Conservation (phyloP, 2,329 filamentous ascomycete species). For the Calonectria pseudoturangicola region DNA sequence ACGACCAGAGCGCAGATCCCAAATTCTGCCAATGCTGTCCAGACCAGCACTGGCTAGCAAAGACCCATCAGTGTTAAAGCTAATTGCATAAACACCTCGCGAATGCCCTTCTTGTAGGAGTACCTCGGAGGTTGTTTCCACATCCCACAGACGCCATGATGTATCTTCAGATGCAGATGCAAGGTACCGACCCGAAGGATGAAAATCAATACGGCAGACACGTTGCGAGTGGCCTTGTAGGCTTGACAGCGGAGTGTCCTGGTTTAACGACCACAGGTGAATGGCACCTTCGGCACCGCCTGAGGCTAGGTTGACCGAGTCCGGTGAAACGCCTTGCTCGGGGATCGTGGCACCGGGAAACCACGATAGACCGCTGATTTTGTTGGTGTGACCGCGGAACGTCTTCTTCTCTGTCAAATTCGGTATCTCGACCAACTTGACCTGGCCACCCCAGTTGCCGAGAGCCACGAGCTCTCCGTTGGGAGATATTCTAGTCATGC, state of each 20-base stretch:
- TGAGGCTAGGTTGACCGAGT: constrained; percentile 89
- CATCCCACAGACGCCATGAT: constrained; percentile 97
- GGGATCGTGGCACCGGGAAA: constrained; percentile 87
- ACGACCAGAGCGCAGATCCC: constrained; percentile 93
- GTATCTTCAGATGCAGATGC: constrained; percentile 97
- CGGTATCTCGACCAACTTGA: constrained; percentile 90
- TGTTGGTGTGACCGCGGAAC: constrained; percentile 89
- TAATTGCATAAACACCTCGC: constrained; percentile 91
- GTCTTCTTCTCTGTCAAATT: constrained; percentile 85
- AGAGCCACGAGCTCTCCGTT: constrained; percentile 89
- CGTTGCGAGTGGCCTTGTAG: constrained; percentile 89
- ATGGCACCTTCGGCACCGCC: constrained; percentile 92
- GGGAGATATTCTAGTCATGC: constrained; percentile 93
- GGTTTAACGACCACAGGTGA: constrained; percentile 90
- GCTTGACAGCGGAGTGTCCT: constrained; percentile 89
- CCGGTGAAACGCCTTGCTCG: constrained; percentile 80
- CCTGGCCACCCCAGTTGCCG: constrained; percentile 93
- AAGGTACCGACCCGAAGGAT: constrained; percentile 91
- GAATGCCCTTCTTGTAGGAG: constrained; percentile 96
- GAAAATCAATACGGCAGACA: constrained; percentile 94
- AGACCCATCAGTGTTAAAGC: constrained; percentile 94
- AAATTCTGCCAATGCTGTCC: constrained; percentile 95
- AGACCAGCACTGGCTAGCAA: constrained; percentile 93
- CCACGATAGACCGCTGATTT: constrained; percentile 94
- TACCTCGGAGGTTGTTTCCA: constrained; percentile 88